A percentile compares a stretch with the other conserved stretches of the same genome.
These are phyloP conservation scores for Laguncularia racemosa DNA, from an alignment of 345 rosid species.

Conservation along the genomic window DNA sequence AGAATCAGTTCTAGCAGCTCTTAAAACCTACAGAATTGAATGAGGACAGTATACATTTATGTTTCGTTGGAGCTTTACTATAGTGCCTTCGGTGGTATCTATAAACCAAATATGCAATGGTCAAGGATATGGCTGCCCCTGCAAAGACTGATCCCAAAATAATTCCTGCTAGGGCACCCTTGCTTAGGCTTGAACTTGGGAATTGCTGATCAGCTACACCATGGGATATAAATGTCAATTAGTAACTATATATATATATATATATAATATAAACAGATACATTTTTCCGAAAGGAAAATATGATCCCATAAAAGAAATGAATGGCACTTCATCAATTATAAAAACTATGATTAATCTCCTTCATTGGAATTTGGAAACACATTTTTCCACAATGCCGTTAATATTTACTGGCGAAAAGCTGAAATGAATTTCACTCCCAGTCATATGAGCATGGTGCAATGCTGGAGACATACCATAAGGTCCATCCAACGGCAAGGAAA, in stretches of 20 bases:
- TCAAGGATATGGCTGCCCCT: slow-evolving; percentile 1
- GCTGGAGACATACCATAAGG: too few species aligned
- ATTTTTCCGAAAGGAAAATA: background rate
- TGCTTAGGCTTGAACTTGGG: slow-evolving; percentile 8
- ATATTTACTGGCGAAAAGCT: background rate
- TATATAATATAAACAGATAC: background rate
- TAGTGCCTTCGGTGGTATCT: slow-evolving; percentile 2
- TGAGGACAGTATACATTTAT: too few species aligned
- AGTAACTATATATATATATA: background rate
- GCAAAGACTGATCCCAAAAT: slow-evolving; percentile 12
- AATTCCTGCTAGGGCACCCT: slow-evolving; percentile 9
- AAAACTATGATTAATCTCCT: too few species aligned
- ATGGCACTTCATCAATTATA: too few species aligned
- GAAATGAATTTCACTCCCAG: too few species aligned
- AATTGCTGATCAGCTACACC: background rate
- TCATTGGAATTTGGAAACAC: too few species aligned
- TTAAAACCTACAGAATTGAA: background rate
- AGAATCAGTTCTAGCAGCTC: background rate
- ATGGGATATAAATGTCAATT: background rate
- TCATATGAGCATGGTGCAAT: too few species aligned
- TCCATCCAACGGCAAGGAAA: too few species aligned
- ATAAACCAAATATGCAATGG: slow-evolving; percentile 9
- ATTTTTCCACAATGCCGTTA: too few species aligned
- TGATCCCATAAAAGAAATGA: background rate
- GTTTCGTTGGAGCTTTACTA: background rate